A percentile compares a stretch with the other conserved stretches of the same genome.
Evolutionary conservation across 2,329 filamentous ascomycete species (phyloP).

Genomic region (Penicillium sp.): DNA sequence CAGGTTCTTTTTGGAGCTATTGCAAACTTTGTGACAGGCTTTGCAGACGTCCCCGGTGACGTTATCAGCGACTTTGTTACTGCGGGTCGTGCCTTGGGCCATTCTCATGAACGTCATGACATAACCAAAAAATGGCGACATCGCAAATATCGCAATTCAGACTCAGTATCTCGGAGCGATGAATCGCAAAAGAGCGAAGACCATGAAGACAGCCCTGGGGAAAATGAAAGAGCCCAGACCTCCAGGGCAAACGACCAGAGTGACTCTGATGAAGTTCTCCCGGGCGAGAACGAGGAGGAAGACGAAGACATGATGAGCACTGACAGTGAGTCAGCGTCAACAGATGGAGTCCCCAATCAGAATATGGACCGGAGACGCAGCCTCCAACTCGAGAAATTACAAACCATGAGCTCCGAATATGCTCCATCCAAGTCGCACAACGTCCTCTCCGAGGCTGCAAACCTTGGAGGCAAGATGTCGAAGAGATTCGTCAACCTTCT

Average conservation of each 20-base stretch:
- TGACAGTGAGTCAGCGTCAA: not conserved
- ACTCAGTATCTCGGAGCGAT: conserved; percentile 2
- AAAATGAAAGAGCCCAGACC: not conserved
- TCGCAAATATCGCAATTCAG: conserved; percentile 3
- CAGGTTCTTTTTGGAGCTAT: conserved; percentile 81
- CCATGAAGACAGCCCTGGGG: not conserved
- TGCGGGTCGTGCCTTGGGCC: conserved; percentile 44
- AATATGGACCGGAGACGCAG: conserved; percentile 3
- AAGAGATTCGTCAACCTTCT: conserved; percentile 71
- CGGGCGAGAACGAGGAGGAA: not conserved
- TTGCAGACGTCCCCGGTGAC: conserved; percentile 69
- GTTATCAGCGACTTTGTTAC: conserved; percentile 53
- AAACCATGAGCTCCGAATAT: conserved; percentile 14
- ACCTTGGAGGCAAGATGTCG: conserved; percentile 47
- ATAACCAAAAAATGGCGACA: conserved; percentile 2
- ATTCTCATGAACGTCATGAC: conserved; percentile 60
- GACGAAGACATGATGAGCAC: not conserved
- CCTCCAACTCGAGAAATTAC: conserved; percentile 11
- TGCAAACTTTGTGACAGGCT: conserved; percentile 75
- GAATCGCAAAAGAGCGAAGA: not conserved
- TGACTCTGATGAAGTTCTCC: not conserved
- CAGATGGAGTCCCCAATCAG: not conserved
- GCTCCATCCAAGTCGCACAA: not conserved
- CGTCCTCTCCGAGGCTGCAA: conserved; percentile 10
- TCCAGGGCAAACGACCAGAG: not conserved